Conservation (phyloP, 148 eudicot genomes). For the Rheum nobile region DNA sequence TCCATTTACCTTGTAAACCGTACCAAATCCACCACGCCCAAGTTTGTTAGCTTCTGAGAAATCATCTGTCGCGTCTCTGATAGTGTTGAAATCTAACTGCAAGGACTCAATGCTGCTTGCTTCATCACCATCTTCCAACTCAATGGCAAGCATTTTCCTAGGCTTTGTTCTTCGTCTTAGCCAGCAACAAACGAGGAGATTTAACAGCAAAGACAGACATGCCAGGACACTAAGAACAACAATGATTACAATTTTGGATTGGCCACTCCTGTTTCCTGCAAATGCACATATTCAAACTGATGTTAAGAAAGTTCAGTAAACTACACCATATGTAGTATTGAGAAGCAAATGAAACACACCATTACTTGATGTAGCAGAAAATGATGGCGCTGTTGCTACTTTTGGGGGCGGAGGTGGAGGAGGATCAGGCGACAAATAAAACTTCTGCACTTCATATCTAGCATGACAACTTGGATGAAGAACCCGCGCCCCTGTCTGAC, state of each 20-base stretch:
- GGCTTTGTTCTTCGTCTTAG: not conserved
- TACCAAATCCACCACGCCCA: slow-evolving; percentile 21
- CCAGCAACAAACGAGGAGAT: not conserved
- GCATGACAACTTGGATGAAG: not conserved
- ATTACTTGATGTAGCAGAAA: not conserved
- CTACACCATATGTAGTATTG: not conserved
- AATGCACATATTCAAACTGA: not conserved
- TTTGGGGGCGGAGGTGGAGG: not conserved
- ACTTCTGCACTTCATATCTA: not conserved
- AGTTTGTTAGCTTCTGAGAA: slow-evolving; percentile 14
- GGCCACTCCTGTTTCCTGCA: slow-evolving; percentile 1
- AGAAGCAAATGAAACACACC: not conserved
- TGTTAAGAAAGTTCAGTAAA: not conserved
- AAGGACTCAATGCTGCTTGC: slow-evolving; percentile 8
- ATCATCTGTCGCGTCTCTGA: slow-evolving; percentile 12
- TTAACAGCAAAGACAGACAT: not conserved
- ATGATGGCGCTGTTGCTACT: not conserved
- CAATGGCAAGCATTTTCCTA: not conserved
- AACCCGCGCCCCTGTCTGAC: not conserved
- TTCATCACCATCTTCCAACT: not conserved
- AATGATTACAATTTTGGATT: not conserved
- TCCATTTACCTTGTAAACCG: slow-evolving; percentile 13
- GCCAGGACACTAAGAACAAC: slow-evolving; percentile 1
- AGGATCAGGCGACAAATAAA: not conserved
- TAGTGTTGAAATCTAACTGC: slow-evolving; percentile 11